Evolutionary conservation across 1,139 yeast species (phyloP).

Genomic region (Magnusiomyces tetraspermus): DNA sequence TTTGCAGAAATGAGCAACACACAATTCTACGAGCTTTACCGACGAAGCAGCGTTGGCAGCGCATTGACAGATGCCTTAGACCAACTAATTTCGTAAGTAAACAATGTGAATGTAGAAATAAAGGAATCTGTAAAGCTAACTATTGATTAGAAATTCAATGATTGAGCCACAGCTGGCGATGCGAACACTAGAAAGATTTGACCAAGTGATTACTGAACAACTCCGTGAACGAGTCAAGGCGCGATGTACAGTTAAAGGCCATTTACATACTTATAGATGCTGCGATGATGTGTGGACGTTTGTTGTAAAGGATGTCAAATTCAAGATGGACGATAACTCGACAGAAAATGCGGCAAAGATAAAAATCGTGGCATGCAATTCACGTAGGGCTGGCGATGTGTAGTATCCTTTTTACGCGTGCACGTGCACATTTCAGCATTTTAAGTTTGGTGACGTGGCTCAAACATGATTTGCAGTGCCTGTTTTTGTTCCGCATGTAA

Average conservation of each 20-base stretch:
- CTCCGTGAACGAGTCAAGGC: slow-evolving; percentile 69
- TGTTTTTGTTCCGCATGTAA: too few relatives aligned
- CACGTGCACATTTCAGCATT: neutral
- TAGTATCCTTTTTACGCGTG: slow-evolving; percentile 13
- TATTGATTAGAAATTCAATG: slow-evolving; percentile 7
- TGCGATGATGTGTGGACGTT: slow-evolving; percentile 99
- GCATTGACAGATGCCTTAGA: slow-evolving; percentile 91
- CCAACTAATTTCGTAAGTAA: slow-evolving; percentile 62
- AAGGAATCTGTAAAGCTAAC: too few relatives aligned
- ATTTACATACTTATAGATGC: slow-evolving; percentile 83
- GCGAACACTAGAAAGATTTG: slow-evolving; percentile 39
- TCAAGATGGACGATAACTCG: slow-evolving; percentile 68
- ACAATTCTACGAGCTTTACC: slow-evolving; percentile 71
- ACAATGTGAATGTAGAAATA: too few relatives aligned
- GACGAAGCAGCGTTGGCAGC: slow-evolving; percentile 57
- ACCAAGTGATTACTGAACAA: slow-evolving; percentile 75
- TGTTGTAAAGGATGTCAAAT: slow-evolving; percentile 78
- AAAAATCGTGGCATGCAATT: slow-evolving; percentile 94
- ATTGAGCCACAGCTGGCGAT: slow-evolving; percentile 15
- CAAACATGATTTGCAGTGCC: too few relatives aligned
- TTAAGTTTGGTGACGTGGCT: neutral
- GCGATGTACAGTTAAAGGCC: slow-evolving; percentile 82
- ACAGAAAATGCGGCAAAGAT: slow-evolving; percentile 73
- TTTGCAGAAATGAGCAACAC: slow-evolving; percentile 7
- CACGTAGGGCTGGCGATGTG: slow-evolving; percentile 63